phyloP scores from a whole-genome alignment of 306 rosid species.

The Lathyrus sativus region DNA sequence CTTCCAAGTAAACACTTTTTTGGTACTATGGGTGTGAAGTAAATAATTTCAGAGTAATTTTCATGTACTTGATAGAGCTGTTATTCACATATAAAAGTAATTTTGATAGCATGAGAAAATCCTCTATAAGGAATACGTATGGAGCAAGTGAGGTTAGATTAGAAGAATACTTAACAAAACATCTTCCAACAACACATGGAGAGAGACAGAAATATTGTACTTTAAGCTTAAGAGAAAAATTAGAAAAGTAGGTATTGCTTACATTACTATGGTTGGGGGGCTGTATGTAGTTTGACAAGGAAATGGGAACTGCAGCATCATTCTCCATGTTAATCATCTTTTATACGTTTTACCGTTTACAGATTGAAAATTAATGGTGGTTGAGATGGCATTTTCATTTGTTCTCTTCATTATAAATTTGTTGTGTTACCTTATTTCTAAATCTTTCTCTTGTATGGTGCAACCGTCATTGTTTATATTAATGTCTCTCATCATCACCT shows the following conservation, averaged over 20 bases:
- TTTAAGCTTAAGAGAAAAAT: conserved; percentile 73
- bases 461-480: conserved; percentile 32
- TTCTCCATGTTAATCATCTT: conserved; percentile 18
- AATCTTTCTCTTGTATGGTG: conserved; percentile 42
- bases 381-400: conserved; percentile 59
- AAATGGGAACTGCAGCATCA: conserved; percentile 55
- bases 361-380: conserved; percentile 43
- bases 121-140: conserved; percentile 49
- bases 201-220: conserved; percentile 58
- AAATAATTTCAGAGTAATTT: conserved; percentile 11
- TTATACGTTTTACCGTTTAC: conserved; percentile 32
- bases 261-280: conserved; percentile 43
- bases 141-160: conserved; percentile 59
- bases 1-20: conserved; percentile 25
- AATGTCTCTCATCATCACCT: conserved; percentile 37
- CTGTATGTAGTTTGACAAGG: conserved; percentile 54
- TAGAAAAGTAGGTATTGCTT: conserved; percentile 59
- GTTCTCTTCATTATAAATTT: conserved; percentile 35
- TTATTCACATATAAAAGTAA: conserved; percentile 45
- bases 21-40: conserved; percentile 10
- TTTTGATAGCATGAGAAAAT: conserved; percentile 38
- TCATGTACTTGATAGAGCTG: background rate
- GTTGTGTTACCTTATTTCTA: conserved; percentile 30
- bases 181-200: conserved; percentile 51
- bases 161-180: conserved; percentile 56